Base-by-base conservation (phyloP, 2,329 filamentous ascomycete genomes). In the Lasiodiplodia citricola region DNA sequence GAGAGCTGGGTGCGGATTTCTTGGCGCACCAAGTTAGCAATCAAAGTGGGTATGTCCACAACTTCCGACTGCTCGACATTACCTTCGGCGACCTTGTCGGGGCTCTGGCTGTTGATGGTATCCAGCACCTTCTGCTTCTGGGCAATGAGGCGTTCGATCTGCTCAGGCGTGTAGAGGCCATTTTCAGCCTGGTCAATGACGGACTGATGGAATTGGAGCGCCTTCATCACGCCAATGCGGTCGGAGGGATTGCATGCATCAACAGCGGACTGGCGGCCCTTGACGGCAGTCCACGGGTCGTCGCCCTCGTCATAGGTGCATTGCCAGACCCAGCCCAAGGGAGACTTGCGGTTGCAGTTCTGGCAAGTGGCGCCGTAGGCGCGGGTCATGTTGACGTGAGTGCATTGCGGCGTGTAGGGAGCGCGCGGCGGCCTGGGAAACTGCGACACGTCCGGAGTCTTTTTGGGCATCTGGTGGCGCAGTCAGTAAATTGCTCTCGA, bases 271-370 rank as follows among this genome's bases (percentile, higher is more conserved):
- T 57, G 37, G 28, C 28, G 57, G n/a, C 41, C 35, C 13, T 52
- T 60, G 25, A 68, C 18, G 10, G 38, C 38, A n/a, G 28, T 18
- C 67, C 67, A 68, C 8, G 67, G 67, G n/a, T 68, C 67, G n/a
- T 51, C 8, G 21, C 25, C 60, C 18, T 81, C 81, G 73, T 94
- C 91, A 75, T 92, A 87, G 14, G 85, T 87, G 78, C 93, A 96
- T 69, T 86, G 83, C 77, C 92, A 96, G 25, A 96, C 80, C 87
- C 91, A 96, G 31, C 91, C 91, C 66, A 90, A 83, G 18, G 83
- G 79, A 0, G 90, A 87, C 1, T 78, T 77, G 51, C 80, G 80
- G 50, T 81, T 80, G 73, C 92, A 96, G 28, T 83, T 75, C 8
- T 84, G 79, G 79, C 92, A 96, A 21, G 77, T 74, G 35, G 83